phyloP scores from a whole-genome alignment of 1,284 basidiomycete genomes.

The Agroathelia rolfsii region DNA sequence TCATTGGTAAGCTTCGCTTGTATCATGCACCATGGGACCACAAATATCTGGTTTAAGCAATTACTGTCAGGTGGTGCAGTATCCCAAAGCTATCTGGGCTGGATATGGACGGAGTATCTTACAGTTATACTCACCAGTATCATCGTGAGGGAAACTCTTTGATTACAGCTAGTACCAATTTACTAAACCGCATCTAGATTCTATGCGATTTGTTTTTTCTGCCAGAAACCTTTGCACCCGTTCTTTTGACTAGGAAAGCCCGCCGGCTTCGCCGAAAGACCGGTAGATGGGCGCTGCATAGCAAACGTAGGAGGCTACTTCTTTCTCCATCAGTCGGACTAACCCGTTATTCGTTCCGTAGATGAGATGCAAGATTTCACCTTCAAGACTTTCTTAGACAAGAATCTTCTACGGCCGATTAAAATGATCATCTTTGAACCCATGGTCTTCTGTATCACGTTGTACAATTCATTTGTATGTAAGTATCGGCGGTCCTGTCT shows the following conservation, averaged over 20 bases:
- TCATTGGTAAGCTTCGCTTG: slow-evolving; percentile 14
- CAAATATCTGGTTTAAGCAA: too few relatives aligned
- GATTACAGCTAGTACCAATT: neutral
- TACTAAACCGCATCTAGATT: slow-evolving; percentile 7
- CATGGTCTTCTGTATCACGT: too few relatives aligned
- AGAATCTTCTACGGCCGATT: too few relatives aligned
- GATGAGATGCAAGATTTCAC: too few relatives aligned
- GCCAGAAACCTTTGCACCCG: slow-evolving; percentile 24
- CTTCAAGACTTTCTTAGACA: too few relatives aligned
- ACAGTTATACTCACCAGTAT: slow-evolving; percentile 19
- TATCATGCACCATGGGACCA: too few relatives aligned
- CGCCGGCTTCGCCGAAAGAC: slow-evolving; percentile 21
- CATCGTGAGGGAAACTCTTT: slow-evolving; percentile 9
- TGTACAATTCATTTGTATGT: too few relatives aligned
- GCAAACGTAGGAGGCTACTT: too few relatives aligned
- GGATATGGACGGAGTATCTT: slow-evolving; percentile 26
- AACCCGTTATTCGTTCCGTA: too few relatives aligned
- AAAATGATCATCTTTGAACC: too few relatives aligned
- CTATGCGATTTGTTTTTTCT: slow-evolving; percentile 20
- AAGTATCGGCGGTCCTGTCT: too few relatives aligned
- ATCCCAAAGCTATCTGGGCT: slow-evolving; percentile 20
- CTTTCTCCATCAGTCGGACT: too few relatives aligned
- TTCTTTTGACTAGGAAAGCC: slow-evolving; percentile 21
- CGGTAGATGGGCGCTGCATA: slow-evolving; percentile 18
- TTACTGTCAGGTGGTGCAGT: slow-evolving; percentile 9